These are phyloP conservation scores for Suillus tomentosus DNA, from an alignment of 768 basidiomycete genomes.

Conservation along the genomic window DNA sequence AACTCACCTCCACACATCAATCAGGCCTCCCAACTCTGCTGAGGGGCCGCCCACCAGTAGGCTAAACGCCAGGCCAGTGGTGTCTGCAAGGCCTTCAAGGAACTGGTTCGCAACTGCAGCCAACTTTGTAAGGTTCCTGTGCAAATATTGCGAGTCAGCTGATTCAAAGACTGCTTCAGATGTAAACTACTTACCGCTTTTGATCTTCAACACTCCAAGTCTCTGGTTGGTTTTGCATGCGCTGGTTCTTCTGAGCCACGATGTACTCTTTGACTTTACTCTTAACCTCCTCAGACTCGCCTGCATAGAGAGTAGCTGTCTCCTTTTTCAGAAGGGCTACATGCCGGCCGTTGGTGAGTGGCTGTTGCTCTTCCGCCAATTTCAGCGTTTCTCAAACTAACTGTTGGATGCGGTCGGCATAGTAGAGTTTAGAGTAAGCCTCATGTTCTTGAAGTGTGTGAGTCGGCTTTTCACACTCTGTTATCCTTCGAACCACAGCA, in stretches of 20 bases:
- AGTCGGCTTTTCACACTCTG: neutral
- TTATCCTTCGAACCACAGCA: neutral
- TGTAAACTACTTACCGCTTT: neutral
- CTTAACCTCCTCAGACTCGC: neutral
- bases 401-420: neutral
- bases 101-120: neutral
- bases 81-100: neutral
- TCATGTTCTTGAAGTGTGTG: neutral
- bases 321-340: neutral
- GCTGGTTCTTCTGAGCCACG: neutral
- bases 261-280: neutral
- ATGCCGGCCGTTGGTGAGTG: neutral
- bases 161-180: neutral
- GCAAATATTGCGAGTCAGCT: neutral
- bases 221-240: neutral
- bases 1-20: neutral
- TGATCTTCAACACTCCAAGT: neutral
- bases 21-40: neutral
- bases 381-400: neutral
- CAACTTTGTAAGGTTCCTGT: neutral
- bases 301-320: neutral
- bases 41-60: neutral
- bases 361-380: neutral
- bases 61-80: neutral
- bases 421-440: conserved; percentile 1